These are phyloP conservation scores for Ceratocystis colombiana DNA, from an alignment of 2,329 filamentous ascomycete species.

Conservation along the genomic window DNA sequence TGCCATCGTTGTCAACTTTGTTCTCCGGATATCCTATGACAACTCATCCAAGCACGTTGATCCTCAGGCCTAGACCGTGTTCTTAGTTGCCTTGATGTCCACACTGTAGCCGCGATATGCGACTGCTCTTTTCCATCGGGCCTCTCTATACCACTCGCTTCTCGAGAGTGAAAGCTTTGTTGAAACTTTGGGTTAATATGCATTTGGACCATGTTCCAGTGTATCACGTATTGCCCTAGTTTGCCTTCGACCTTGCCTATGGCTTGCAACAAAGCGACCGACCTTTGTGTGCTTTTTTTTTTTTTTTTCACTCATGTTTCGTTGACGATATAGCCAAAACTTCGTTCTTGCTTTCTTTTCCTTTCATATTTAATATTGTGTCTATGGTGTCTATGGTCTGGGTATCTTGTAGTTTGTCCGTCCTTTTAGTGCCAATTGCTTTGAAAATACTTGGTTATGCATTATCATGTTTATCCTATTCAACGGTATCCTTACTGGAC, in stretches of 20 bases:
- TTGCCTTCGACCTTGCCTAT: neutral
- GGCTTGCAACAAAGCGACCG: too few species aligned
- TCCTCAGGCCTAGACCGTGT: constrained; percentile 10
- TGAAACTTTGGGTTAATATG: neutral
- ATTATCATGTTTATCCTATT: constrained; percentile 11
- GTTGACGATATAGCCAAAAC: constrained; percentile 15
- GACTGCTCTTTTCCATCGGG: neutral
- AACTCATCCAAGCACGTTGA: constrained; percentile 16
- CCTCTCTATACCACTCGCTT: neutral
- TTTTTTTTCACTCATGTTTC: constrained; percentile 4
- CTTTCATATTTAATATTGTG: constrained; percentile 5
- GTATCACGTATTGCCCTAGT: neutral
- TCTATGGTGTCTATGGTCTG: neutral
- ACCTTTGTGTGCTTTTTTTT: neutral
- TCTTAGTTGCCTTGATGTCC: too few species aligned
- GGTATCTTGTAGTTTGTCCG: neutral
- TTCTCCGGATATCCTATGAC: constrained; percentile 56
- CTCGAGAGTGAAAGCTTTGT: neutral
- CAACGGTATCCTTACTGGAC: constrained; percentile 33
- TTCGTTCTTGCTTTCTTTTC: neutral
- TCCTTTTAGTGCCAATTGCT: neutral
- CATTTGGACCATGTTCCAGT: neutral
- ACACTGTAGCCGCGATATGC: neutral
- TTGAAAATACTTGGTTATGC: neutral
- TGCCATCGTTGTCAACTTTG: constrained; percentile 93